Percentiles rank a stretch among this genome's conserved stretches.
phyloP scores from a whole-genome alignment of 148 eudicot species.

The Amaranthus cruentus region DNA sequence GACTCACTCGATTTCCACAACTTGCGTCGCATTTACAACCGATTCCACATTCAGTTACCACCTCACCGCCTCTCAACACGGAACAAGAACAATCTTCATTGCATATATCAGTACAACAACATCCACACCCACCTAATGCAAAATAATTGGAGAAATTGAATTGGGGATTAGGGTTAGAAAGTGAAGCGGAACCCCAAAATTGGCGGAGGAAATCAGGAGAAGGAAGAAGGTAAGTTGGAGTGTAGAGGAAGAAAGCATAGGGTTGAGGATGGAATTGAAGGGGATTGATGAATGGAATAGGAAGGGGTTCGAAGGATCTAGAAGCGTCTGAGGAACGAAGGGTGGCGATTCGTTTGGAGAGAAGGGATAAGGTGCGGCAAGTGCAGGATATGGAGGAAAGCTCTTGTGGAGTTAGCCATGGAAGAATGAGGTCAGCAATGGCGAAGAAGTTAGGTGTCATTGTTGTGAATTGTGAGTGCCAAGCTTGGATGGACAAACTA shows the following conservation, averaged over 20 bases:
- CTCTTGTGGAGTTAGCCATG: constrained; percentile 53
- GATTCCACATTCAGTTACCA: constrained; percentile 63
- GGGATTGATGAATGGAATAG: constrained; percentile 65
- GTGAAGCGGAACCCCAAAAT: constrained; percentile 35
- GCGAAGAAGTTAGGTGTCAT: constrained; percentile 13
- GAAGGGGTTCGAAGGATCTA: constrained; percentile 43
- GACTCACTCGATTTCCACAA: constrained; percentile 60
- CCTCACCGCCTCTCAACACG: constrained; percentile 24
- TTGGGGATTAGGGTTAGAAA: constrained; percentile 10
- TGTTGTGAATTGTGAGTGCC: too few relatives aligned
- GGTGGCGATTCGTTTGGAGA: constrained; percentile 40
- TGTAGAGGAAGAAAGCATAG: constrained; percentile 32
- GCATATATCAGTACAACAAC: constrained; percentile 43
- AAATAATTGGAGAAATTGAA: background rate
- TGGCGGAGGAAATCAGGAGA: constrained; percentile 37
- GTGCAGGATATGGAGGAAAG: constrained; percentile 52
- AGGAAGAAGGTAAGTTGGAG: constrained; percentile 35
- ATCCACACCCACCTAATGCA: constrained; percentile 29
- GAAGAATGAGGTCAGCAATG: constrained; percentile 45
- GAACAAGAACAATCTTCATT: constrained; percentile 38
- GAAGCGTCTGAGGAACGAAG: constrained; percentile 62
- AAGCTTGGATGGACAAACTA: too few relatives aligned
- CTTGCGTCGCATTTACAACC: constrained; percentile 44
- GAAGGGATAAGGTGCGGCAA: constrained; percentile 40
- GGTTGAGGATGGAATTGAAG: constrained; percentile 36